phyloP scores from a whole-genome alignment of 2,329 filamentous ascomycete species.

The Penicillium sp. region DNA sequence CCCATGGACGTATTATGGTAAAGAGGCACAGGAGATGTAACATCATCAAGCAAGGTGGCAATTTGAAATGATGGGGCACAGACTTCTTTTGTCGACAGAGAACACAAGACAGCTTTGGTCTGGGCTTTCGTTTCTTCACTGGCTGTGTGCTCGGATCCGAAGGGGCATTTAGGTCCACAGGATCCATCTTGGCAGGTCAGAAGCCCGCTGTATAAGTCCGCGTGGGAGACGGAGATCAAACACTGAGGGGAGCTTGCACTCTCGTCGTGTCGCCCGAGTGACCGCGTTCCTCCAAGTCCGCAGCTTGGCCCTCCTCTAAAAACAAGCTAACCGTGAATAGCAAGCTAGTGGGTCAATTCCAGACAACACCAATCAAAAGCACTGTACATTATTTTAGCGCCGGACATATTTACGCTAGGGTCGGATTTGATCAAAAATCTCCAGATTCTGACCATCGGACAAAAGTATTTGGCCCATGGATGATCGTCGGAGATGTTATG shows the following conservation, averaged over 20 bases:
- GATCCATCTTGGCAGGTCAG: conserved; percentile 2
- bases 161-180: neutral
- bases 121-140: conserved; percentile 9
- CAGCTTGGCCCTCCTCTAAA: neutral
- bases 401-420: conserved; percentile 12
- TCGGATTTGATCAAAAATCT: conserved; percentile 8
- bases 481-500: neutral
- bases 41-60: neutral
- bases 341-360: neutral
- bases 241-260: neutral
- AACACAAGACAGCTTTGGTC: conserved; percentile 18
- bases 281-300: neutral
- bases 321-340: neutral
- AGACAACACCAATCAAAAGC: neutral
- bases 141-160: neutral
- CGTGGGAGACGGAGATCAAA: neutral
- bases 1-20: neutral
- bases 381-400: neutral
- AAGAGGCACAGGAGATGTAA: neutral
- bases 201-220: conserved; percentile 5
- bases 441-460: neutral
- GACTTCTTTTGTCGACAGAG: conserved; percentile 24
- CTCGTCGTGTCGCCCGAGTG: no score
- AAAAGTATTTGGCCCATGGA: neutral
- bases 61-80: neutral